These are phyloP conservation scores for Platanthera guangdongensis DNA, from an alignment of 106 monocot genomes.

Conservation along the genomic window DNA sequence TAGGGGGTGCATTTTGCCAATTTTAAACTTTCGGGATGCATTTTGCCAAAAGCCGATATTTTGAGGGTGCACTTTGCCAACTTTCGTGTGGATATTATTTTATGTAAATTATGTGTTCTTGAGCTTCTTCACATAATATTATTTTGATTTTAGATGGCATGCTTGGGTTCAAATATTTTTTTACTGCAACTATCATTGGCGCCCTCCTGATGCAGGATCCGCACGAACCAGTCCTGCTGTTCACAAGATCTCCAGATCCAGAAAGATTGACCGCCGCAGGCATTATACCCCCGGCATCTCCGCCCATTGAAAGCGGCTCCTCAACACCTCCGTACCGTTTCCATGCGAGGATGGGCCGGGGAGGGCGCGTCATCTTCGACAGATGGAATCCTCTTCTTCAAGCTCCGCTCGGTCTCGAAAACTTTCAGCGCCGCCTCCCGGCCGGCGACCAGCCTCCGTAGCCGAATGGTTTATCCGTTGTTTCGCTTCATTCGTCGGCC, in stretches of 20 bases:
- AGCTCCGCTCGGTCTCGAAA: constrained; percentile 19
- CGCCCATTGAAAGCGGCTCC: constrained; percentile 58
- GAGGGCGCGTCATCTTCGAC: constrained; percentile 91
- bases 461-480: constrained; percentile 38
- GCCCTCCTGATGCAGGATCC: constrained; percentile 44
- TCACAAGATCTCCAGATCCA: constrained; percentile 62
- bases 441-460: constrained; percentile 16
- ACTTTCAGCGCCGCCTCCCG: constrained; percentile 3
- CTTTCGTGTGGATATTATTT: no score
- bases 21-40: no score
- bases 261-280: constrained; percentile 59
- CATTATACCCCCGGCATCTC: constrained; percentile 48
- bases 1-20: no score
- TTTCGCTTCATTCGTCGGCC: neutral
- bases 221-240: constrained; percentile 61
- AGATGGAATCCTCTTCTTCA: constrained; percentile 49
- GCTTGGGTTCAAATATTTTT: no score
- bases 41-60: no score
- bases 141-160: no score
- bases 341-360: constrained; percentile 80
- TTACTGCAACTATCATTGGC: no score
- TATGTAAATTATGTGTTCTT: no score
- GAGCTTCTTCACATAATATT: no score
- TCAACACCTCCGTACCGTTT: constrained; percentile 40
- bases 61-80: no score